Conservation (phyloP, 2,329 filamentous ascomycete species). For the Dothideomycetidae sp. region DNA sequence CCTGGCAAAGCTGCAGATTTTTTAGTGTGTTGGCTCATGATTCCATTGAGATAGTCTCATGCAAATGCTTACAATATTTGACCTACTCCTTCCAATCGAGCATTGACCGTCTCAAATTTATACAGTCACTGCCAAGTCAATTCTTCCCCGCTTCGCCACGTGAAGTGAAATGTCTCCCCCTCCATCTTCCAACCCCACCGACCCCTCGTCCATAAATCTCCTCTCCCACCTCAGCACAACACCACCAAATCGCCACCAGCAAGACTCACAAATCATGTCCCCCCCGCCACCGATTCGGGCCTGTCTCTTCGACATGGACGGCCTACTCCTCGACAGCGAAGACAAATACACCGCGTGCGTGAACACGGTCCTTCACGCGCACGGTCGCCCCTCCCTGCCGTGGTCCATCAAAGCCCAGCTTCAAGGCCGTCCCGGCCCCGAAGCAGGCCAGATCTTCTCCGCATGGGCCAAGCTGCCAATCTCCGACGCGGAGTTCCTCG, state of each 20-base stretch:
- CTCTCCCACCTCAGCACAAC: background rate
- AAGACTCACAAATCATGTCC: background rate
- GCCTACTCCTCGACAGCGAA: constrained; percentile 84
- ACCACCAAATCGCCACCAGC: background rate
- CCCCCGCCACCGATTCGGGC: constrained; percentile 64
- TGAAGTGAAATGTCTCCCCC: background rate
- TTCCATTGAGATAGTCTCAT: too few species aligned
- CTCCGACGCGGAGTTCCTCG: constrained; percentile 49
- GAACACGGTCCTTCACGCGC: constrained; percentile 65
- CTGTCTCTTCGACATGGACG: constrained; percentile 98
- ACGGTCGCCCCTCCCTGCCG: constrained; percentile 60
- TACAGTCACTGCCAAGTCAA: too few species aligned
- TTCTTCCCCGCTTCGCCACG: too few species aligned
- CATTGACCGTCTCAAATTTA: too few species aligned
- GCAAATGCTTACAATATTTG: too few species aligned
- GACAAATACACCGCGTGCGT: constrained; percentile 75
- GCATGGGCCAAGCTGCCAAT: constrained; percentile 82
- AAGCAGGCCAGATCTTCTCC: constrained; percentile 50
- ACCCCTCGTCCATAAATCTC: background rate
- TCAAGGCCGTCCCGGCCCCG: constrained; percentile 49
- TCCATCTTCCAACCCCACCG: background rate
- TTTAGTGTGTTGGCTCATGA: too few species aligned
- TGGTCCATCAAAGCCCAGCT: constrained; percentile 91
- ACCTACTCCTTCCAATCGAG: too few species aligned
- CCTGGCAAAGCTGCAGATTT: too few species aligned